A percentile compares a stretch with the other conserved stretches of the same genome.
Evolutionary conservation across 2,329 filamentous ascomycete genomes (phyloP).

Genomic region (Cytospora chrysosperma): DNA sequence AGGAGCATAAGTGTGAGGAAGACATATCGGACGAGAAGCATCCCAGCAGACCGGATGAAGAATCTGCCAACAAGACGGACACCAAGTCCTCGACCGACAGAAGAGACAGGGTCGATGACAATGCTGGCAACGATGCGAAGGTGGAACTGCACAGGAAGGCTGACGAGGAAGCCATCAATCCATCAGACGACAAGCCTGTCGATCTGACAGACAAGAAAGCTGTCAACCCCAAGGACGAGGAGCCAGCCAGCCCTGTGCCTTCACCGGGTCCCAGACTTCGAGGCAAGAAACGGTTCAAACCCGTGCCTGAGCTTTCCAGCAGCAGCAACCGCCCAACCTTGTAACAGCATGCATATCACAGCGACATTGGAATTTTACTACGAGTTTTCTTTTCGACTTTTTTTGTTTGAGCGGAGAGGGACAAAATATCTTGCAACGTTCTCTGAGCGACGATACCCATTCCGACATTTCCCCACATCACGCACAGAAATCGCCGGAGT

Average conservation of each 20-base stretch:
- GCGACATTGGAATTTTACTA: not conserved
- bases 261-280: not conserved
- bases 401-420: conserved; percentile 1
- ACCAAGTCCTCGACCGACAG: not conserved
- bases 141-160: not conserved
- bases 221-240: not conserved
- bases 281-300: not conserved
- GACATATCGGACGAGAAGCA: no score
- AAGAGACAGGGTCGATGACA: not conserved
- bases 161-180: not conserved
- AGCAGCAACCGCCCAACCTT: not conserved
- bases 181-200: not conserved
- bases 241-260: not conserved
- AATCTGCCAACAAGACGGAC: not conserved
- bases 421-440: not conserved
- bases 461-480: not conserved
- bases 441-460: conserved; percentile 19
- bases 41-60: not conserved
- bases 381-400: not conserved
- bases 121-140: not conserved
- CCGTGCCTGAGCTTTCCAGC: not conserved
- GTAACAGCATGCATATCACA: conserved; percentile 13
- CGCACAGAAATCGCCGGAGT: not conserved
- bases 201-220: not conserved
- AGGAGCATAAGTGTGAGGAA: not conserved